These are phyloP conservation scores for Globisporangium irregulare DNA, from an alignment of 352 stramenopile genomes.

Conservation along the genomic window DNA sequence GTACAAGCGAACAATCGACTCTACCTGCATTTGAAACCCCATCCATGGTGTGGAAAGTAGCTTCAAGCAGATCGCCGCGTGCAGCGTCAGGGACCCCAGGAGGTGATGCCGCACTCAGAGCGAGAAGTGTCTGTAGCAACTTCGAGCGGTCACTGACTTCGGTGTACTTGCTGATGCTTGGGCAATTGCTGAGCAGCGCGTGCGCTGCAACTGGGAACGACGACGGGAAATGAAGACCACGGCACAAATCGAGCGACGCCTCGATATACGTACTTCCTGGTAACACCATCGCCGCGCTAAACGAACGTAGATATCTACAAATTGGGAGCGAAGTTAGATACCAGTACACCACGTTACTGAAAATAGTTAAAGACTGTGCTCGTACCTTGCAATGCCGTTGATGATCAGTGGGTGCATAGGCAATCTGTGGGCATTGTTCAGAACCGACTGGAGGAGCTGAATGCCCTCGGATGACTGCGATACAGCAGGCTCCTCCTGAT, in stretches of 20 bases:
- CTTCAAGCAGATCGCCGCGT: constrained; percentile 42
- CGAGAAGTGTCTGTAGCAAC: constrained; percentile 33
- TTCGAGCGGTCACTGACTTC: constrained; percentile 43
- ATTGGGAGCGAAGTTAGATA: neutral
- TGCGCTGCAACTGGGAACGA: constrained; percentile 45
- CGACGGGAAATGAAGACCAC: constrained; percentile 44
- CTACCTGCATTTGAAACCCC: constrained; percentile 47
- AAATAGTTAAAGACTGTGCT: neutral
- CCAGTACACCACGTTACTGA: neutral
- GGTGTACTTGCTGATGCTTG: constrained; percentile 67
- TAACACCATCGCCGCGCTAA: constrained; percentile 53
- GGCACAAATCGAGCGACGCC: constrained; percentile 37
- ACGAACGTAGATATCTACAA: constrained; percentile 58
- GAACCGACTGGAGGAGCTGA: constrained; percentile 47
- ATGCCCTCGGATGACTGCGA: constrained; percentile 35
- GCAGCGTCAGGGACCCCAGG: constrained; percentile 15
- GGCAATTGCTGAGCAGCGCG: constrained; percentile 46
- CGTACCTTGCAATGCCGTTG: constrained; percentile 50
- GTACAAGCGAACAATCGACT: neutral
- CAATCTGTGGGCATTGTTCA: constrained; percentile 41
- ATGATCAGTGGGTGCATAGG: constrained; percentile 61
- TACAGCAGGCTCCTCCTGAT: constrained; percentile 25
- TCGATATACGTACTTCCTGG: constrained; percentile 44
- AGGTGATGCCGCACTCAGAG: constrained; percentile 6
- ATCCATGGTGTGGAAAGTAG: constrained; percentile 49